Evolutionary conservation across 2,329 filamentous ascomycete species (phyloP).

Genomic region (Apiospora marii): DNA sequence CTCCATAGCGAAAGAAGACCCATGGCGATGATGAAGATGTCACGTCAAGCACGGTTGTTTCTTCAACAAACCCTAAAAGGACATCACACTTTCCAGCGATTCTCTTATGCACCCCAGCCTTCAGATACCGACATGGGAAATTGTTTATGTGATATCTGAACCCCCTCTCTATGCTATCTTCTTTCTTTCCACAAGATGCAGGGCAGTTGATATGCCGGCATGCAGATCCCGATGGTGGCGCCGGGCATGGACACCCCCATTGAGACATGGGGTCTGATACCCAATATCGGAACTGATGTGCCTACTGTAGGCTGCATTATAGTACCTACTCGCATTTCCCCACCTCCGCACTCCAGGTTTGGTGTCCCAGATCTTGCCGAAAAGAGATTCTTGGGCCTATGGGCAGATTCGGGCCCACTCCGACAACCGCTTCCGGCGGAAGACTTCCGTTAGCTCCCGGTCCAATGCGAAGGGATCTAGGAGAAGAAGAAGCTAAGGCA

Average conservation of each 20-base stretch:
- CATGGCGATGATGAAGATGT: neutral
- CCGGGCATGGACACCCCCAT: neutral
- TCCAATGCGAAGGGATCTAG: neutral
- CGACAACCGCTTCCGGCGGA: neutral
- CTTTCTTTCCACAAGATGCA: neutral
- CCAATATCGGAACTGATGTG: neutral
- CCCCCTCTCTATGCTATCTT: neutral
- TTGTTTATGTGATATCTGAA: neutral
- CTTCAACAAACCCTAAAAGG: neutral
- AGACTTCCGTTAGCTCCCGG: neutral
- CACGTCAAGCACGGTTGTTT: neutral
- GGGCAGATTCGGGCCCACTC: neutral
- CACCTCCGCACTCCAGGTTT: neutral
- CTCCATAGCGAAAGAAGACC: constrained; percentile 29
- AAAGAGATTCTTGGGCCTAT: neutral
- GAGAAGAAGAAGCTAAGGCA: too few species aligned
- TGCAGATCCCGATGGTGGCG: neutral
- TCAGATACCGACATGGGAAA: neutral
- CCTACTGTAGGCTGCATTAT: neutral
- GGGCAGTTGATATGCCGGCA: neutral
- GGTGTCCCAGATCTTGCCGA: neutral
- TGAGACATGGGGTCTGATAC: neutral
- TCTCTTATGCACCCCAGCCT: neutral
- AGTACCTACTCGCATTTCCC: neutral
- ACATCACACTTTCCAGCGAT: neutral